These are phyloP conservation scores for Hanseniaspora thailandica DNA, from an alignment of 805 yeast genomes.

Conservation along the genomic window DNA sequence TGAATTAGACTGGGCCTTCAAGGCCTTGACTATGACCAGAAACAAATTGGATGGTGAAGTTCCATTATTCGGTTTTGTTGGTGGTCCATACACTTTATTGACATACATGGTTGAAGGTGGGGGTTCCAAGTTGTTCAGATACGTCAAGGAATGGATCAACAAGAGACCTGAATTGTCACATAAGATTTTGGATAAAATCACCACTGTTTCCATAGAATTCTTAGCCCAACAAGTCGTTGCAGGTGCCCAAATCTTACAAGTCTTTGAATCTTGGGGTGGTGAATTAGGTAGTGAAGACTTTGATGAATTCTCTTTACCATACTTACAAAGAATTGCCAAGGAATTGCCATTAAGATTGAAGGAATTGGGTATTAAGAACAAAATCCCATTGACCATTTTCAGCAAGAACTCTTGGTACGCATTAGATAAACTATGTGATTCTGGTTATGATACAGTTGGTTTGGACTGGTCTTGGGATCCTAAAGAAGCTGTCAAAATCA, in stretches of 20 bases:
- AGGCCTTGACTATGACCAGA: slow-evolving; percentile 86
- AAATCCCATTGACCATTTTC: slow-evolving; percentile 77
- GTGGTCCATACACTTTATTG: slow-evolving; percentile 95
- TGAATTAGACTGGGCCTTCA: slow-evolving; percentile 87
- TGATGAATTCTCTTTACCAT: slow-evolving; percentile 79
- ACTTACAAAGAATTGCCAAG: slow-evolving; percentile 60
- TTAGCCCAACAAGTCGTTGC: slow-evolving; percentile 90
- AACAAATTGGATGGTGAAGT: slow-evolving; percentile 76
- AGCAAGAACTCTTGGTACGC: slow-evolving; percentile 98
- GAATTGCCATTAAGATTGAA: slow-evolving; percentile 55
- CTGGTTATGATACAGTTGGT: slow-evolving; percentile 80
- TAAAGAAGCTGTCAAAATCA: slow-evolving; percentile 63
- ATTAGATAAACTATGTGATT: slow-evolving; percentile 64
- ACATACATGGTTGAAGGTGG: slow-evolving; percentile 98
- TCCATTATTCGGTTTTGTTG: slow-evolving; percentile 88
- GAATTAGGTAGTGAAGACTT: slow-evolving; percentile 88
- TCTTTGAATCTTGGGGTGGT: slow-evolving; percentile 97
- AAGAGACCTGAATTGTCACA: slow-evolving; percentile 63
- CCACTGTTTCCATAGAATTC: slow-evolving; percentile 85
- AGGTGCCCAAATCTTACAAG: slow-evolving; percentile 96
- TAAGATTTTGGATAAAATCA: slow-evolving; percentile 56
- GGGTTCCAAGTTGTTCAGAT: slow-evolving; percentile 82
- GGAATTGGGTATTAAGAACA: slow-evolving; percentile 59
- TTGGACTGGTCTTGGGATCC: slow-evolving; percentile 89
- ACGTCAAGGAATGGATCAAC: slow-evolving; percentile 85